Percentiles rank a stretch among this genome's conserved stretches.
phyloP scores from a whole-genome alignment of 345 rosid genomes.

The Cardiospermum halicacabum region DNA sequence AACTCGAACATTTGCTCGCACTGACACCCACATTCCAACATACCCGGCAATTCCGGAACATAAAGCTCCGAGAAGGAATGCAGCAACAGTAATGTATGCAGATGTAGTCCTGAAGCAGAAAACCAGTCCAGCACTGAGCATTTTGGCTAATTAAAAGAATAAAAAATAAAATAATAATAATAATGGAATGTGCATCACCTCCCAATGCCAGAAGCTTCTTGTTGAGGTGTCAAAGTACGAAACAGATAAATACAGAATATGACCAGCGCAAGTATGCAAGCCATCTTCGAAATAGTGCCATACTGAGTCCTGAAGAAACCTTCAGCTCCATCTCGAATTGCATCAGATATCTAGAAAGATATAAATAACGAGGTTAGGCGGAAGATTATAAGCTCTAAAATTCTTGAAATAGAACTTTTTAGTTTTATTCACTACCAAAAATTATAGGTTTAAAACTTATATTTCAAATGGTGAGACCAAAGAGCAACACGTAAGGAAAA shows the following conservation, averaged over 20 bases:
- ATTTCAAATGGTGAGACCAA: background rate
- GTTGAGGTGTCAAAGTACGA: slow-evolving; percentile 88
- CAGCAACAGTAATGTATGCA: slow-evolving; percentile 87
- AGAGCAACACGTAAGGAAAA: background rate
- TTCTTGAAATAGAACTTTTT: background rate
- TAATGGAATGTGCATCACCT: slow-evolving; percentile 42
- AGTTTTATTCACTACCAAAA: background rate
- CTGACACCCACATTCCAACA: slow-evolving; percentile 99
- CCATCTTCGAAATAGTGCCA: slow-evolving; percentile 97
- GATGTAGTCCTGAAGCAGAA: slow-evolving; percentile 55
- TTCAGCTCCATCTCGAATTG: slow-evolving; percentile 99
- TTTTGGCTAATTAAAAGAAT: background rate
- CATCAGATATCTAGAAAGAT: slow-evolving; percentile 85
- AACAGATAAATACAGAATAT: slow-evolving; percentile 82
- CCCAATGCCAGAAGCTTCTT: slow-evolving; percentile 95
- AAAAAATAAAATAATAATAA: slow-evolving; percentile 8
- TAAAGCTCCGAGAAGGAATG: slow-evolving; percentile 91
- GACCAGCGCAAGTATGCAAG: slow-evolving; percentile 75
- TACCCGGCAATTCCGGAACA: slow-evolving; percentile 97
- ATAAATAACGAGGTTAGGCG: slow-evolving; percentile 28
- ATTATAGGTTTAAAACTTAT: background rate
- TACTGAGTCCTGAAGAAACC: slow-evolving; percentile 98
- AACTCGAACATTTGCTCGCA: slow-evolving; percentile 98
- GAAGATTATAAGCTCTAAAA: slow-evolving; percentile 8
- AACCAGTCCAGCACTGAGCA: slow-evolving; percentile 18